phyloP scores from a whole-genome alignment of 2,329 filamentous ascomycete species.

The Curvularia sp. region DNA sequence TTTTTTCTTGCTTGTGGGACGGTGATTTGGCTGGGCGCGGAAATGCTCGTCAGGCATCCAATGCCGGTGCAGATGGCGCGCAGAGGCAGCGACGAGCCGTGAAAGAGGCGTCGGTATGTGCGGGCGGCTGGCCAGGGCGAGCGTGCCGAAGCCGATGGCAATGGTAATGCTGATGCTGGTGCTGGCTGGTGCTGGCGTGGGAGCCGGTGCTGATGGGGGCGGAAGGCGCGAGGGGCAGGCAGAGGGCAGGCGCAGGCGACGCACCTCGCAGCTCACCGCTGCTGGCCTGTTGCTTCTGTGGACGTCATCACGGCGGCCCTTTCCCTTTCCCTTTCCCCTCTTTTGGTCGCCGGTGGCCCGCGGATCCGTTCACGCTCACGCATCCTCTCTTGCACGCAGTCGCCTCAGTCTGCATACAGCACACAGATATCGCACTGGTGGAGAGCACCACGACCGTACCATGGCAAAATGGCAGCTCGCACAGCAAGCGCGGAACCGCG shows the following conservation, averaged over 20 bases:
- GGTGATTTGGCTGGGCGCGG: slow-evolving; percentile 40
- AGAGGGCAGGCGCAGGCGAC: slow-evolving; percentile 9
- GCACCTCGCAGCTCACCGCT: slow-evolving; percentile 16
- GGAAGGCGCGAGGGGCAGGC: slow-evolving; percentile 7
- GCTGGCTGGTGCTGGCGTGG: no score
- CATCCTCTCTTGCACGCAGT: no score
- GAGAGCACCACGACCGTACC: no score
- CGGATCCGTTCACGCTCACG: no score
- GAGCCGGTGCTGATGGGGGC: background rate
- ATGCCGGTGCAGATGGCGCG: background rate
- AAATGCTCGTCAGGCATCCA: slow-evolving; percentile 23
- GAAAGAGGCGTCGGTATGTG: background rate
- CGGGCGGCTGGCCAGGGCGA: background rate
- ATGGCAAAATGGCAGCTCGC: background rate
- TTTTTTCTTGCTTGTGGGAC: slow-evolving; percentile 26
- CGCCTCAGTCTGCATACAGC: background rate
- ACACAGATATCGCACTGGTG: no score
- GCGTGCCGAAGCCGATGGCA: background rate
- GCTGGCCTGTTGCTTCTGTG: slow-evolving; percentile 15
- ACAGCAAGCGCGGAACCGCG: background rate
- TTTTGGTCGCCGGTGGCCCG: no score
- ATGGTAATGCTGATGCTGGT: background rate
- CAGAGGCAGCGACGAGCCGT: background rate
- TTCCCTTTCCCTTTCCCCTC: no score
- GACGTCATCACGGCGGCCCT: slow-evolving; percentile 17